phyloP scores from a whole-genome alignment of 179 eudicot genomes.

The Spinacia oleracea region DNA sequence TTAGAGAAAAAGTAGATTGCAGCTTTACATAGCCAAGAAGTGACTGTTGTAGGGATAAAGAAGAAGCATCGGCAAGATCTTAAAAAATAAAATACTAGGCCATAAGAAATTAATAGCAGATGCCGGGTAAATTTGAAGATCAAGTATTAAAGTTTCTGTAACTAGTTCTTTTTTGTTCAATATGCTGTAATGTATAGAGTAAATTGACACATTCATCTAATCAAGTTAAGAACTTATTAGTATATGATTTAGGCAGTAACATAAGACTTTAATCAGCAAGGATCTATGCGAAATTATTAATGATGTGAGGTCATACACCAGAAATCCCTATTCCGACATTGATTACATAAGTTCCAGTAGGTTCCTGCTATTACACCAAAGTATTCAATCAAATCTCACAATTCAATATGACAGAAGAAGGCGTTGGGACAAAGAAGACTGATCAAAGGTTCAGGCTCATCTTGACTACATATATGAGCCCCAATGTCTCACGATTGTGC shows the following conservation, averaged over 20 bases:
- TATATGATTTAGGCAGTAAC: not conserved
- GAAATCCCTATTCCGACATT: not conserved
- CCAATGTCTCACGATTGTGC: not conserved
- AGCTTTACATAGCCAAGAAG: not conserved
- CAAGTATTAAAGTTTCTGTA: not conserved
- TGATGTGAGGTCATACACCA: not conserved
- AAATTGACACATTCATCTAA: not conserved
- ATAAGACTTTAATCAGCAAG: not conserved
- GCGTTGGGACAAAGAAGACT: not conserved
- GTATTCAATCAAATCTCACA: not conserved
- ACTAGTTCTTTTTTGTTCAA: not conserved
- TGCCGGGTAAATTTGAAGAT: not conserved
- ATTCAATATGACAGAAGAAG: not conserved
- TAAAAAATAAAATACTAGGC: not conserved
- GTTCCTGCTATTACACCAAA: not conserved
- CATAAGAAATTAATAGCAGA: not conserved
- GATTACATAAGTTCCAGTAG: not conserved
- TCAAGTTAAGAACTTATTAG: not conserved
- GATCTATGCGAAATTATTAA: not conserved
- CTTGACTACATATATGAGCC: not conserved
- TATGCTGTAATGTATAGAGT: no score
- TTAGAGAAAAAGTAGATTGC: constrained; percentile 6
- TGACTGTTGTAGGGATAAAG: not conserved
- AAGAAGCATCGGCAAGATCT: constrained; percentile 3
- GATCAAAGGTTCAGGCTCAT: not conserved